Evolutionary conservation across 768 basidiomycete species (phyloP), one percentile per base, ranked within the genome.

Genomic region (Nidularia pulvinata): DNA sequence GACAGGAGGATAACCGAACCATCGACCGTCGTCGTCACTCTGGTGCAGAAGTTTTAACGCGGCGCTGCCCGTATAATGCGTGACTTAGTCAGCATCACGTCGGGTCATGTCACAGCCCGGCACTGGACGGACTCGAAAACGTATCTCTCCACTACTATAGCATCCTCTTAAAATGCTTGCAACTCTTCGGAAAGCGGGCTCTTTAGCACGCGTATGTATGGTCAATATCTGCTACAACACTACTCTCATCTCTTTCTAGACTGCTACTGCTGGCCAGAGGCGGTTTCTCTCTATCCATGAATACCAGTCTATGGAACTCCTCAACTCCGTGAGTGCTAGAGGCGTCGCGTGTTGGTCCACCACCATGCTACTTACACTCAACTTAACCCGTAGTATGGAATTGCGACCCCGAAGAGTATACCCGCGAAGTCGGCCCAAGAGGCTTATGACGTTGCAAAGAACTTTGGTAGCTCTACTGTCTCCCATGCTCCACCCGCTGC

Each of bases 231-330:
- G 52, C 36, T 46, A 4, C 30, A 16, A 35, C 33, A 16, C 47
- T 37, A 32, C 47, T 55, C 53, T 53, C 63, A 55, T 46, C 32
- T 51, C 42, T 50, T 32, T 55, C 33, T 62, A 91, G 89, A 73
- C 77, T 69, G 81, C 78, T 61, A 86, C 84, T 82, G 83, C 84
- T 64, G 83, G 86, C 67, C 94, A 95, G 82, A 91, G 81, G 76
- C 91, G 95, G 59, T 90, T 86, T 69, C 85, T 98, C 63, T 96
- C 94, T 25, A 95, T 99, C 64, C 97, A 99, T 74, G 97, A 99
- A 76, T 93, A 97, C 76, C 95, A 98, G 72, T 96, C 95, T 44
- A 90, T 98, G 71, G 87, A 88, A 59, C 80, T 99, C 46, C 83
- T 99, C 61, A 97, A 98, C 76, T 88, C 93, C 58, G 96, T 98